Evolutionary conservation across 2,329 filamentous ascomycete species (phyloP), one percentile per base, ranked within the genome.

Genomic region (Exutisphaerella laricina): DNA sequence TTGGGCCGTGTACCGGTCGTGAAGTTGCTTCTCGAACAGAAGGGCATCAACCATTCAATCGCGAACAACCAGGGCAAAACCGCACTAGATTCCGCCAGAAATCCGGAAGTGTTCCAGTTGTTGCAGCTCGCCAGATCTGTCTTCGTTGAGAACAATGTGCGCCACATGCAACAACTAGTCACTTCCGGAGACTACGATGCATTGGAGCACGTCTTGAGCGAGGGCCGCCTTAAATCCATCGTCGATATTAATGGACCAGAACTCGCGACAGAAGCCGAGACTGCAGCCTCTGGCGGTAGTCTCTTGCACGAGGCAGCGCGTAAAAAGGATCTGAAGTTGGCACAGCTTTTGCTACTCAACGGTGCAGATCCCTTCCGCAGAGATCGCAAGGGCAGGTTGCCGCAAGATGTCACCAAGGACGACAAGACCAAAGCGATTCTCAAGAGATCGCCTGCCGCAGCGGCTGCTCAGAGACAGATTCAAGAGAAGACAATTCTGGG

Each of bases 401-500:
- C 92, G 2, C 92, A 98, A 62, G 90, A 96, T 65, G 84, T 96
- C 33, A 97, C 92, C 39, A 95, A 92, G 61, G 92, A 98, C 63
- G 92, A 98, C 59, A 79, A 79, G 46, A 95, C 88, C 12, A 80
- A 84, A 45, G 80, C 85, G 7, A 90, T 98, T 59, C 70, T 98
- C 35, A 98, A 97, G 70, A 87, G 83, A 58, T 97, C 90, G 0
- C 92, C 92, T 4, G 92, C 92, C 9, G 92, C 92, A 5, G 88
- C 92, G 5, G 89, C 88, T 10, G 92, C 92, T 1, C 92, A 97
- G 67, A 79, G 90, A 42, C 89, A 88, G 26, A 95, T 98, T 25
- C 92, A 98, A 66, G 92, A 98, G 67, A 95, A 92, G 70, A 92
- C 89, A 0, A 94, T 98, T 3, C 75, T 98, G 12, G 90, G 88